Conservation (phyloP, 2,329 filamentous ascomycete species). For the Trichoderma harzianum region DNA sequence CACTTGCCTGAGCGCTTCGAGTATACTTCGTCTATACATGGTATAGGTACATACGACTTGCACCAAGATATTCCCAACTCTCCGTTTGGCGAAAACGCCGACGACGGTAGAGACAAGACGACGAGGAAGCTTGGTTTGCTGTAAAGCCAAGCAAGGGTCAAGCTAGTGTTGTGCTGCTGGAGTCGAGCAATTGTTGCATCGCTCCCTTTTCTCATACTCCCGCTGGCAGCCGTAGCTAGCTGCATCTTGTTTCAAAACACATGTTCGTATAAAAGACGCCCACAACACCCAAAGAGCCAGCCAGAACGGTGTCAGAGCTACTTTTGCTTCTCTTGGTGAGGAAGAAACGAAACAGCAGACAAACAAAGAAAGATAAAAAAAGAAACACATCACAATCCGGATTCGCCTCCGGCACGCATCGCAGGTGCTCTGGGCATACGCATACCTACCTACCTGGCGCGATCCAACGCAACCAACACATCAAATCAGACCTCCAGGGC, state of each 20-base stretch:
- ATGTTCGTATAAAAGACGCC: not conserved
- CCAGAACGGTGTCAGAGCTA: not conserved
- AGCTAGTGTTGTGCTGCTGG: not conserved
- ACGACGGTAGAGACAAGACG: not conserved
- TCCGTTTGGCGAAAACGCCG: not conserved
- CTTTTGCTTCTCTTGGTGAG: not conserved
- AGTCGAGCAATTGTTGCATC: not conserved
- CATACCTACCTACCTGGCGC: not conserved
- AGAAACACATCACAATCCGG: not conserved
- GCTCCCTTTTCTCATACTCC: not conserved
- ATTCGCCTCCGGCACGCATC: not conserved
- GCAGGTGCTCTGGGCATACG: not conserved
- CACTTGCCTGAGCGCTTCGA: not conserved
- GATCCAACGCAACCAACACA: not conserved
- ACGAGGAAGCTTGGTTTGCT: not conserved
- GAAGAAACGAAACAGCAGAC: not conserved
- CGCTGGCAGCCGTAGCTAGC: not conserved
- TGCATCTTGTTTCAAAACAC: not conserved
- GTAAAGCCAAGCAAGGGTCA: not conserved
- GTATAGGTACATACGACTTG: not conserved
- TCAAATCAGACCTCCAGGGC: not conserved
- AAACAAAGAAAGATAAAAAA: not conserved
- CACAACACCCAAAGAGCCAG: not conserved
- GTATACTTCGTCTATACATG: not conserved
- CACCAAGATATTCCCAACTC: not conserved